phyloP scores from a whole-genome alignment of 345 rosid species.

The Kernera saxatilis region DNA sequence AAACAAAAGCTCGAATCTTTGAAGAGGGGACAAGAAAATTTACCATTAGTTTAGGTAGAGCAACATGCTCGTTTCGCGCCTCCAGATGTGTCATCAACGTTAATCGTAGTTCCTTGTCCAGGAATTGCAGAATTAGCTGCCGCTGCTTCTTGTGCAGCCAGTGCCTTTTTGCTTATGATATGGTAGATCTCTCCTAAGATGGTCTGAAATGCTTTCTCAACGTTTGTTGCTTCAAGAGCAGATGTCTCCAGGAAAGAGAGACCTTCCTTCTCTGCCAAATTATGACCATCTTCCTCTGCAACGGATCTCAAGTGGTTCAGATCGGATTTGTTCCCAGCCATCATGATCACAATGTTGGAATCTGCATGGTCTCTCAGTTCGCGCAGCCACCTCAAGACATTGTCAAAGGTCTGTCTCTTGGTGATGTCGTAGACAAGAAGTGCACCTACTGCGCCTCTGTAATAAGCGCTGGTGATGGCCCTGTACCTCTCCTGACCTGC shows the following conservation, averaged over 20 bases:
- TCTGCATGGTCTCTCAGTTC: slow-evolving; percentile 74
- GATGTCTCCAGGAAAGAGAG: slow-evolving; percentile 71
- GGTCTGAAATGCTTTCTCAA: slow-evolving; percentile 70
- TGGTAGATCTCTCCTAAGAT: slow-evolving; percentile 61
- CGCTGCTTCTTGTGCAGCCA: slow-evolving; percentile 62
- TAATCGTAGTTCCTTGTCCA: slow-evolving; percentile 59
- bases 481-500: slow-evolving; percentile 80
- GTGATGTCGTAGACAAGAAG: slow-evolving; percentile 77
- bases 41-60: slow-evolving; percentile 37
- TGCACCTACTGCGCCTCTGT: slow-evolving; percentile 79
- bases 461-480: slow-evolving; percentile 68
- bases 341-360: slow-evolving; percentile 76
- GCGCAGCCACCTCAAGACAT: slow-evolving; percentile 64
- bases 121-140: slow-evolving; percentile 45
- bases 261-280: slow-evolving; percentile 63
- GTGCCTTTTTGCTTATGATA: slow-evolving; percentile 64
- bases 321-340: slow-evolving; percentile 74
- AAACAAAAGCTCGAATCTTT: slow-evolving; percentile 21
- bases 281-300: slow-evolving; percentile 46
- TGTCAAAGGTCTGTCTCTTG: slow-evolving; percentile 72
- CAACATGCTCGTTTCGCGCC: slow-evolving; percentile 51
- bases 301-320: slow-evolving; percentile 68
- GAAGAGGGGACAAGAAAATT: background rate
- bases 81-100: slow-evolving; percentile 51
- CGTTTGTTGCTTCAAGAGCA: slow-evolving; percentile 60